A percentile compares a stretch with the other conserved stretches of the same genome.
These are phyloP conservation scores for Sporisorium iseilematis-ciliati DNA, from an alignment of 1,284 basidiomycete genomes.

Conservation along the genomic window DNA sequence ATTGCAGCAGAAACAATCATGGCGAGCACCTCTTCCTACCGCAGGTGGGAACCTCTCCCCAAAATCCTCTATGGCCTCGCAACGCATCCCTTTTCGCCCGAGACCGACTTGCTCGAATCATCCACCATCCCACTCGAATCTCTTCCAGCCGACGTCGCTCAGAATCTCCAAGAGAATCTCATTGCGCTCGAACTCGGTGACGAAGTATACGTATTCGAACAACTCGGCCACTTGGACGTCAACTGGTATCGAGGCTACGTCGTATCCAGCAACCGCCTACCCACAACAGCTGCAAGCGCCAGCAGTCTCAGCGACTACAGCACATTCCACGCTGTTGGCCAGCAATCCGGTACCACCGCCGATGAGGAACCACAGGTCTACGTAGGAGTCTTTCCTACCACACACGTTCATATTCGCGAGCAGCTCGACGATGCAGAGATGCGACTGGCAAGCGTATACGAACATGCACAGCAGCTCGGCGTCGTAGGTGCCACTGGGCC, in stretches of 20 bases:
- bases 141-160: conserved; percentile 29
- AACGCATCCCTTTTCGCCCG: conserved; percentile 59
- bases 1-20: conserved; percentile 12
- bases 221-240: conserved; percentile 59
- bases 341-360: conserved; percentile 16
- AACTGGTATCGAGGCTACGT: conserved; percentile 77
- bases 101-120: conserved; percentile 54
- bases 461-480: conserved; percentile 56
- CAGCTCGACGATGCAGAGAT: conserved; percentile 89
- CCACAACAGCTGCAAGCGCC: conserved; percentile 62
- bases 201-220: conserved; percentile 83
- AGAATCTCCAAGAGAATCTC: conserved; percentile 55
- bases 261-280: conserved; percentile 74
- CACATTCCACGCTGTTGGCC: conserved; percentile 44
- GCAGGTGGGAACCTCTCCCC: conserved; percentile 62
- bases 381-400: conserved; percentile 94
- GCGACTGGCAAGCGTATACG: conserved; percentile 78
- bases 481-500: conserved; percentile 53
- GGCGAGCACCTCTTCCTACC: conserved; percentile 32
- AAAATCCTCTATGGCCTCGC: conserved; percentile 64
- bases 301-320: conserved; percentile 69
- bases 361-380: conserved; percentile 80
- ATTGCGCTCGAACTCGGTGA: conserved; percentile 78
- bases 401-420: conserved; percentile 89
- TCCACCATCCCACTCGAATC: conserved; percentile 32